Conservation (phyloP, 1,284 basidiomycete species). For the Fereydounia khargensis region DNA sequence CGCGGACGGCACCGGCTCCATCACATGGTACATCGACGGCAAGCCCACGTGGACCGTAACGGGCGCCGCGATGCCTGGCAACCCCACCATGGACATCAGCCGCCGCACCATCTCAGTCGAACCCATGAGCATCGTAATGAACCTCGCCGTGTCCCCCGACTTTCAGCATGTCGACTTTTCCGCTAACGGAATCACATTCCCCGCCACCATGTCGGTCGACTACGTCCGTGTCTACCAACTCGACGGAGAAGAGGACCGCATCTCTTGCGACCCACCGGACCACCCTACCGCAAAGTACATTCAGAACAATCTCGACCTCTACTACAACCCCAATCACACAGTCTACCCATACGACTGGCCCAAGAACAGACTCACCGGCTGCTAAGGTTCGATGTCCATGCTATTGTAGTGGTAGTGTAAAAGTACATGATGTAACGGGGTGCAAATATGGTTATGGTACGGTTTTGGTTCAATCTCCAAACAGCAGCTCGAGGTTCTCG, state of each 20-base stretch:
- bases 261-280: slow-evolving; percentile 59
- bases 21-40: slow-evolving; percentile 34
- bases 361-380: too few species aligned
- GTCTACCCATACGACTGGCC: too few species aligned
- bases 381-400: too few species aligned
- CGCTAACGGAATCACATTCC: slow-evolving; percentile 18
- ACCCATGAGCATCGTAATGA: slow-evolving; percentile 48
- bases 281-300: slow-evolving; percentile 52
- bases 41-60: slow-evolving; percentile 61
- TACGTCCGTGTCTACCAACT: slow-evolving; percentile 48
- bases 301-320: slow-evolving; percentile 45
- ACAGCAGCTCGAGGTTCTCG: slow-evolving; percentile 48
- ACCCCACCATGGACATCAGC: slow-evolving; percentile 69
- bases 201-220: slow-evolving; percentile 31
- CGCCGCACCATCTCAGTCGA: slow-evolving; percentile 70
- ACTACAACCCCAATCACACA: slow-evolving; percentile 51
- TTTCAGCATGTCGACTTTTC: slow-evolving; percentile 30
- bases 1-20: slow-evolving; percentile 20
- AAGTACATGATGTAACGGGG: too few species aligned
- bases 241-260: slow-evolving; percentile 37
- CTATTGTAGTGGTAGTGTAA: too few species aligned
- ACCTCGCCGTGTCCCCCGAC: slow-evolving; percentile 41
- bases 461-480: slow-evolving; percentile 23
- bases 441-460: too few species aligned
- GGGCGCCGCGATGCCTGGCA: slow-evolving; percentile 70